Percentiles rank a stretch among this genome's conserved stretches.
phyloP scores from a whole-genome alignment of 805 yeast genomes.

The Torulaspora franciscae region DNA sequence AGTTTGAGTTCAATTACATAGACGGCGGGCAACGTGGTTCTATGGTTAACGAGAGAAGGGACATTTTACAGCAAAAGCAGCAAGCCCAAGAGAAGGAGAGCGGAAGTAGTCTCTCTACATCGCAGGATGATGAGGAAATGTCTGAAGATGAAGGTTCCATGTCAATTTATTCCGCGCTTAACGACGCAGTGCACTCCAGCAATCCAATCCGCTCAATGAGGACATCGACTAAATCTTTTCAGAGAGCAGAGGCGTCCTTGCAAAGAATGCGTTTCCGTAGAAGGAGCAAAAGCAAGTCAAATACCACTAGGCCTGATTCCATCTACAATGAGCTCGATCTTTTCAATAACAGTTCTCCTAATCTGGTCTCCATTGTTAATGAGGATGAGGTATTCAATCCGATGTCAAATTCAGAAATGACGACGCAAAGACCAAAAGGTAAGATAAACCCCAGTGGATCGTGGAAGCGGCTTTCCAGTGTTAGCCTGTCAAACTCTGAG shows the following conservation, averaged over 20 bases:
- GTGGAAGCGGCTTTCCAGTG: conserved; percentile 25
- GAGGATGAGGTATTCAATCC: conserved; percentile 18
- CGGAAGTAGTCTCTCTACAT: conserved; percentile 2
- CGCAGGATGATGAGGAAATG: conserved; percentile 22
- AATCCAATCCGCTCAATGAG: conserved; percentile 37
- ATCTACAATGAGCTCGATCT: conserved; percentile 21
- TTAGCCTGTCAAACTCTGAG: conserved; percentile 14
- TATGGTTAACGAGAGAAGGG: conserved; percentile 6
- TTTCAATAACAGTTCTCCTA: conserved; percentile 35
- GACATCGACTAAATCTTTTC: conserved; percentile 45
- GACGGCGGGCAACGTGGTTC: conserved; percentile 9
- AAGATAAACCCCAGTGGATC: conserved; percentile 11
- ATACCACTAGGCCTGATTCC: conserved; percentile 30
- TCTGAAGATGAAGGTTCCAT: conserved; percentile 63
- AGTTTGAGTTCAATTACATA: conserved; percentile 34
- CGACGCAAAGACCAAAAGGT: conserved; percentile 8
- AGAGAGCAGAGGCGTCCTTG: conserved; percentile 62
- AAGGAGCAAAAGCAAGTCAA: conserved; percentile 44
- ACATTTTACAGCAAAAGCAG: not conserved
- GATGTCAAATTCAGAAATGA: conserved; percentile 7
- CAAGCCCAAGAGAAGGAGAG: conserved; percentile 7
- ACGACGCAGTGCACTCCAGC: conserved; percentile 34
- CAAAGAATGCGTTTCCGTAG: conserved; percentile 57
- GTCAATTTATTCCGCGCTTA: conserved; percentile 59
- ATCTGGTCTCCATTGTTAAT: conserved; percentile 26